Conservation (phyloP, 2,329 filamentous ascomycete genomes). For the Acrocalymma vagum region DNA sequence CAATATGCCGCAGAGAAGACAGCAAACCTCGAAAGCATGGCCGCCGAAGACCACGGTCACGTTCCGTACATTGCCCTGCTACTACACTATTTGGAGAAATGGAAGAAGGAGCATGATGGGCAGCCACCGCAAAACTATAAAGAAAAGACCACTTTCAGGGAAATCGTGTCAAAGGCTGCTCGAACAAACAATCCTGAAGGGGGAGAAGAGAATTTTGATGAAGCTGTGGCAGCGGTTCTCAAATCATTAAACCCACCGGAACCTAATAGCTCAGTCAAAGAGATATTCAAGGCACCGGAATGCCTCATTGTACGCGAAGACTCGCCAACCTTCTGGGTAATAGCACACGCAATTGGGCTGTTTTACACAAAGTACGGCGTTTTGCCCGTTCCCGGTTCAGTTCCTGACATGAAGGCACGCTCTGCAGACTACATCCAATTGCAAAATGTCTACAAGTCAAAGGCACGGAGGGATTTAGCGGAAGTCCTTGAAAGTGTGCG, state of each 20-base stretch:
- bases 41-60: slow-evolving; percentile 87
- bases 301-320: slow-evolving; percentile 55
- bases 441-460: slow-evolving; percentile 91
- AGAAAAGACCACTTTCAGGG: slow-evolving; percentile 85
- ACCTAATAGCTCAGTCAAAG: slow-evolving; percentile 73
- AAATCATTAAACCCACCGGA: slow-evolving; percentile 80
- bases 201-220: slow-evolving; percentile 96
- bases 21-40: slow-evolving; percentile 72
- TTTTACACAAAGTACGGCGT: slow-evolving; percentile 79
- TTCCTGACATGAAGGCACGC: slow-evolving; percentile 98
- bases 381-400: slow-evolving; percentile 82
- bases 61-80: slow-evolving; percentile 87
- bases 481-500: slow-evolving; percentile 76
- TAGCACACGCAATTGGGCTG: slow-evolving; percentile 77
- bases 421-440: slow-evolving; percentile 88
- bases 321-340: slow-evolving; percentile 84
- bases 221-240: slow-evolving; percentile 85
- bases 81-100: slow-evolving; percentile 81
- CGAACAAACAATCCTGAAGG: slow-evolving; percentile 81
- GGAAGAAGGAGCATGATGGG: slow-evolving; percentile 77
- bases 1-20: slow-evolving; percentile 74
- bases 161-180: slow-evolving; percentile 71
- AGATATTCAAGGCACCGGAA: slow-evolving; percentile 79
- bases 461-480: slow-evolving; percentile 79
- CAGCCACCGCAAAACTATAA: slow-evolving; percentile 76